Conservation (phyloP, 192 early-diverging fungal species). For the Pilaira anomala region DNA sequence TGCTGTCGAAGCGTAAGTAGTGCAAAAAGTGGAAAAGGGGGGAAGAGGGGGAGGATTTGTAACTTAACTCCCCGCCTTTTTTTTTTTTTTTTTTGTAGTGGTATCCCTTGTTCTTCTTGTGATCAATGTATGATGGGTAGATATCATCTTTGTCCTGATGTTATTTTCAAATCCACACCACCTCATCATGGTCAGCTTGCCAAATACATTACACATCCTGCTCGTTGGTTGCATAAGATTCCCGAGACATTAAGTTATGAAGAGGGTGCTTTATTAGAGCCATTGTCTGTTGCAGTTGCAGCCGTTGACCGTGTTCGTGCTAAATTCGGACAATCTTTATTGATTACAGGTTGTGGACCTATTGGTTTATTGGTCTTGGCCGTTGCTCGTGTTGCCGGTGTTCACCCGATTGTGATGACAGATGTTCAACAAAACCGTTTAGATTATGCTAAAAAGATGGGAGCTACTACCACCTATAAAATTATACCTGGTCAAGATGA, state of each 20-base stretch:
- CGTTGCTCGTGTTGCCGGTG: slow-evolving; percentile 33
- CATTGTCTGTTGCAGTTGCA: slow-evolving; percentile 34
- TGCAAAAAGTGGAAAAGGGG: not conserved
- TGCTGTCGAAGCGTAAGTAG: slow-evolving; percentile 38
- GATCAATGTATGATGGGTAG: slow-evolving; percentile 33
- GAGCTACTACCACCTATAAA: slow-evolving; percentile 11
- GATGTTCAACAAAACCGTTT: slow-evolving; percentile 29
- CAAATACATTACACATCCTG: slow-evolving; percentile 33
- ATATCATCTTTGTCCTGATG: slow-evolving; percentile 37
- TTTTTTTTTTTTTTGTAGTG: slow-evolving; percentile 15
- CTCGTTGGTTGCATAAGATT: slow-evolving; percentile 28
- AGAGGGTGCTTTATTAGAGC: slow-evolving; percentile 38
- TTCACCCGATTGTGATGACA: slow-evolving; percentile 26
- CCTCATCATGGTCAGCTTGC: slow-evolving; percentile 29
- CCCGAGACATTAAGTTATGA: slow-evolving; percentile 27
- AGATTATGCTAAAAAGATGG: slow-evolving; percentile 33
- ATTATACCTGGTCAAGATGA: slow-evolving; percentile 19
- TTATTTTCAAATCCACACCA: slow-evolving; percentile 39
- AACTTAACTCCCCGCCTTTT: not conserved
- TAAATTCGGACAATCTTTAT: slow-evolving; percentile 27
- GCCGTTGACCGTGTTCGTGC: slow-evolving; percentile 29
- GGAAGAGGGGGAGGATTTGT: not conserved
- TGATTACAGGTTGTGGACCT: slow-evolving; percentile 38
- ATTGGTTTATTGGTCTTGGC: slow-evolving; percentile 34
- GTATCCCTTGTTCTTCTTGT: slow-evolving; percentile 35